Evolutionary conservation across 2,329 filamentous ascomycete genomes (phyloP), one percentile per base, ranked within the genome.

Genomic region (Lecanosticta acicola): DNA sequence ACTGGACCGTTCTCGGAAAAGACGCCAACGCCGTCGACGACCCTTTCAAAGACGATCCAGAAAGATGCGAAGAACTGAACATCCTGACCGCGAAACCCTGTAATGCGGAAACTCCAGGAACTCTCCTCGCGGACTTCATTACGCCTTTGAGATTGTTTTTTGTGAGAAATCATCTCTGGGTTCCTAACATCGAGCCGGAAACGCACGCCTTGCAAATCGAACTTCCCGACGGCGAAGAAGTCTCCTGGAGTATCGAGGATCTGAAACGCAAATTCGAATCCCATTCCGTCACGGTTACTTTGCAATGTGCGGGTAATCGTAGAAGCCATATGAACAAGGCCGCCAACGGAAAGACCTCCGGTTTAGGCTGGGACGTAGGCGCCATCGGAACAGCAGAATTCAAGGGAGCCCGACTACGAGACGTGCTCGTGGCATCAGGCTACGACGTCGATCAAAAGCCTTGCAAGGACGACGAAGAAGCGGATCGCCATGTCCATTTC

Each of bases 151-250:
- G 72, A 21, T 65, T 78, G 1, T 81, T 81, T 60, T 81, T 80
- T 56, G 73, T 80, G 11, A 73, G 79, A 16, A 79, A 82, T 55
- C 79, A 82, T 63, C 78, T 82, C 68, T 82, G 79, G 79, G 79
- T 46, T 33, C 79, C 79, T 1, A 63, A 66, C 4, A 60, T 77
- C 3, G 64, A 69, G 4, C 62, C 67, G 8, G 65, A 68, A 0
- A 63, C 68, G 4, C 71, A 81, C 56, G 61, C 63, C 16, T 57
- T 82, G 47, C 76, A 70, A 3, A 66, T 82, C 33, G 78, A 80
- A 63, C 68, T 81, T 3, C 69, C 71, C 0, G 75, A 80, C 51
- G 79, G 79, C 35, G 70, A 74, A 4, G 68, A 68, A 39, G 71
- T 71, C 45, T 65, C 68, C 16, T 82, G 81, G 55, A 76, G 75